Percentiles rank a stretch among this genome's conserved stretches.
phyloP scores from a whole-genome alignment of 1,284 basidiomycete species.

The Pseudozyma tsukubaensis region DNA sequence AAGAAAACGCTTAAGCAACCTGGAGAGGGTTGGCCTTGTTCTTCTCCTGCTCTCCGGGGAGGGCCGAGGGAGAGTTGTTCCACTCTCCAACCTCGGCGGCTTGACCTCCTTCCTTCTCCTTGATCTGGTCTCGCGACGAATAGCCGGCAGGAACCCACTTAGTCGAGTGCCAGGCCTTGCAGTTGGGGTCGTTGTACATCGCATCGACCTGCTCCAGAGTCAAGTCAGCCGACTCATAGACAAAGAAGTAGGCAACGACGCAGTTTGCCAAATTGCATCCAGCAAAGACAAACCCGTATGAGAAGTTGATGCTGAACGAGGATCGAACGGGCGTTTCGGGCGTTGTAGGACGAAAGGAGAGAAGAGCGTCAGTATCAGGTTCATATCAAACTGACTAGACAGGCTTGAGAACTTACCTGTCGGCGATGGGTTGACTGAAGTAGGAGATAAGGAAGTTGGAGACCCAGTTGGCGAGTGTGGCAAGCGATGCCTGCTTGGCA shows the following conservation, averaged over 20 bases:
- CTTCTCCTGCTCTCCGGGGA: conserved; percentile 53
- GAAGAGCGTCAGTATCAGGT: no score
- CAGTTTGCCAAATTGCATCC: conserved; percentile 73
- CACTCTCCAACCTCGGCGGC: conserved; percentile 51
- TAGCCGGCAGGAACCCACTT: conserved; percentile 69
- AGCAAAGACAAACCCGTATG: conserved; percentile 81
- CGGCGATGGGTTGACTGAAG: conserved; percentile 71
- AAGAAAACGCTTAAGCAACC: conserved; percentile 25
- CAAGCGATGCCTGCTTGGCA: conserved; percentile 80
- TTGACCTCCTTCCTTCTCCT: conserved; percentile 46
- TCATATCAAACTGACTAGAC: no score
- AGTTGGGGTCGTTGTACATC: conserved; percentile 80
- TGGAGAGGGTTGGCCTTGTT: conserved; percentile 52
- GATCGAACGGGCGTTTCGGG: no score
- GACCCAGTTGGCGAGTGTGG: conserved; percentile 78
- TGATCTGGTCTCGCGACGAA: conserved; percentile 54
- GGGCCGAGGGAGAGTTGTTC: conserved; percentile 49
- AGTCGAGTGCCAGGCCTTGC: conserved; percentile 78
- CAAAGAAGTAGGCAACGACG: conserved; percentile 79
- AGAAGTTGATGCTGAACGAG: conserved; percentile 69
- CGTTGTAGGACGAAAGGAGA: no score
- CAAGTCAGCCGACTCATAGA: conserved; percentile 80
- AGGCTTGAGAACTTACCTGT: background rate
- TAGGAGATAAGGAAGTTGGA: conserved; percentile 80
- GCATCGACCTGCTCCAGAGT: conserved; percentile 78